phyloP scores from a whole-genome alignment of 805 yeast species.

The Torulaspora maleeae region DNA sequence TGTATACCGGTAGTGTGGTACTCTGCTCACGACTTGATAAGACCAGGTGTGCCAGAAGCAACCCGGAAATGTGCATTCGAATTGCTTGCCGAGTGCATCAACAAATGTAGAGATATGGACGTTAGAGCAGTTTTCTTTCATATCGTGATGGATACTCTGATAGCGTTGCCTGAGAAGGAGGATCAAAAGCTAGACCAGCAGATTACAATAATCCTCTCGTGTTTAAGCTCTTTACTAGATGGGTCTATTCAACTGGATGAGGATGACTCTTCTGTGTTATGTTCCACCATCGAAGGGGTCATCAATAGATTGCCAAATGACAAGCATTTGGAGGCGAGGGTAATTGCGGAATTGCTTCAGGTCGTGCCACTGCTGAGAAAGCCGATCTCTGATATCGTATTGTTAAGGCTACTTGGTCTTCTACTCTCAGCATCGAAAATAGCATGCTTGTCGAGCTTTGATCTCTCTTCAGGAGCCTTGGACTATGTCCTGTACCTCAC shows the following conservation, averaged over 20 bases:
- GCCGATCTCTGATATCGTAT: background rate
- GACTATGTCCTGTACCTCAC: background rate
- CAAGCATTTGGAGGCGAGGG: background rate
- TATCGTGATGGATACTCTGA: constrained; percentile 48
- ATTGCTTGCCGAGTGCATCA: constrained; percentile 53
- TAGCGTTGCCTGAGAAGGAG: constrained; percentile 15
- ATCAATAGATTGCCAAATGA: constrained; percentile 1
- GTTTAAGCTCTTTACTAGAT: constrained; percentile 32
- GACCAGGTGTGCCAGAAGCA: constrained; percentile 30
- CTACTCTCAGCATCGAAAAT: background rate
- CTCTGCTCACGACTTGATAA: constrained; percentile 52
- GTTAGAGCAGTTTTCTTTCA: constrained; percentile 53
- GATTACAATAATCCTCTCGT: constrained; percentile 46
- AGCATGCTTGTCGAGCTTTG: background rate
- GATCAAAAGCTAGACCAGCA: constrained; percentile 42
- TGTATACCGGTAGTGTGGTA: constrained; percentile 76
- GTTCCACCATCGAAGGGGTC: background rate
- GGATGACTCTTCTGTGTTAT: constrained; percentile 4
- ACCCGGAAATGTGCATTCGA: constrained; percentile 47
- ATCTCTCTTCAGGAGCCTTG: background rate
- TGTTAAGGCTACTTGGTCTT: constrained; percentile 1
- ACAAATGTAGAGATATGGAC: constrained; percentile 44
- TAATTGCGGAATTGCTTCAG: constrained; percentile 3
- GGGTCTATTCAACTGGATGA: constrained; percentile 1
- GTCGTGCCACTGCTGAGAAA: background rate